These are phyloP conservation scores for Laburnicola sp. DNA, from an alignment of 2,329 filamentous ascomycete genomes.

Conservation along the genomic window DNA sequence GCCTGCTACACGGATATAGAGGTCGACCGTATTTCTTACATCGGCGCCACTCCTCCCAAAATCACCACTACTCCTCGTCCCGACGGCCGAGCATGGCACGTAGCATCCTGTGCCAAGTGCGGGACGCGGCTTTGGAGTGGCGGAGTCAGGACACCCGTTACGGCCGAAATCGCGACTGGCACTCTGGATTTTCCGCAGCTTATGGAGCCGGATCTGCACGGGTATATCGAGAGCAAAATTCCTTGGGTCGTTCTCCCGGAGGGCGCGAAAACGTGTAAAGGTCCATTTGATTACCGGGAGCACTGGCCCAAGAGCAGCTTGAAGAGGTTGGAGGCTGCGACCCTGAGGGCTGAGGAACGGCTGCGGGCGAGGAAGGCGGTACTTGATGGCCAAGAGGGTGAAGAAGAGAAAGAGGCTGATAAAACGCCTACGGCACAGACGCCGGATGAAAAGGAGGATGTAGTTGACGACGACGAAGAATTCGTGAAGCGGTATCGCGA, in stretches of 20 bases:
- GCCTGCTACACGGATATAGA: constrained; percentile 30
- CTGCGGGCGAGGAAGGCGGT: constrained; percentile 7
- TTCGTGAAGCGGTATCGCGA: constrained; percentile 33
- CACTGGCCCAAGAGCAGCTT: constrained; percentile 37
- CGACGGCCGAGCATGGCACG: not conserved
- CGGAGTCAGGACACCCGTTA: constrained; percentile 9
- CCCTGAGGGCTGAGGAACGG: constrained; percentile 11
- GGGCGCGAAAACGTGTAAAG: constrained; percentile 21
- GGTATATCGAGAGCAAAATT: constrained; percentile 34
- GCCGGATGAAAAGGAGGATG: constrained; percentile 15
- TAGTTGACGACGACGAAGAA: constrained; percentile 31
- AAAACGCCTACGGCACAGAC: constrained; percentile 36
- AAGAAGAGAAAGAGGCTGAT: constrained; percentile 19
- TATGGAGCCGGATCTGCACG: constrained; percentile 38
- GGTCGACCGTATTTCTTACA: constrained; percentile 22
- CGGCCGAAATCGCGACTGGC: constrained; percentile 26
- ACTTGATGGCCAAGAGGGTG: constrained; percentile 6
- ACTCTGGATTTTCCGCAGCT: constrained; percentile 32
- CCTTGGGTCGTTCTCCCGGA: constrained; percentile 33
- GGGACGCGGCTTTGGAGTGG: constrained; percentile 26
- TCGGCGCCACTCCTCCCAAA: constrained; percentile 19
- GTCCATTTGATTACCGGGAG: constrained; percentile 13
- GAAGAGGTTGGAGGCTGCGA: constrained; percentile 24
- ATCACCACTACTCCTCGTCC: constrained; percentile 3
- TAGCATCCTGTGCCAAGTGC: constrained; percentile 28